phyloP scores from a whole-genome alignment of 805 yeast species.

The Myxozyma neotropica region DNA sequence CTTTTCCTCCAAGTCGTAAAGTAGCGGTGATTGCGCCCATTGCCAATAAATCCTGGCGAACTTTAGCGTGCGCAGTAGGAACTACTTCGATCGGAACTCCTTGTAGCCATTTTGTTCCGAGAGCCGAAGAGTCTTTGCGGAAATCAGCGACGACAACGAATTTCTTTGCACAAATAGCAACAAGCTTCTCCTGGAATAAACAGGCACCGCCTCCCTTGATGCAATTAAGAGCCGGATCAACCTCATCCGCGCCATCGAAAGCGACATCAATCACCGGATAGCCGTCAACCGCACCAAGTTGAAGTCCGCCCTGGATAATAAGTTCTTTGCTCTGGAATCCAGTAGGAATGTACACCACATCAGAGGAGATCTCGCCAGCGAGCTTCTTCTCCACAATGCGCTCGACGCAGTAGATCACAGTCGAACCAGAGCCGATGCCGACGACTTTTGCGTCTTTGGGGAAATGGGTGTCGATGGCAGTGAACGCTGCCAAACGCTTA shows the following conservation, averaged over 20 bases:
- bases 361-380: conserved; percentile 42
- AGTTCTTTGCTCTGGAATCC: conserved; percentile 93
- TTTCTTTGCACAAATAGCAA: conserved; percentile 73
- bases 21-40: conserved; percentile 66
- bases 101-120: conserved; percentile 82
- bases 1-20: conserved; percentile 82
- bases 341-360: conserved; percentile 85
- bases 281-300: conserved; percentile 79
- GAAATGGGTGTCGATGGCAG: conserved; percentile 87
- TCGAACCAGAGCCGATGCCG: conserved; percentile 96
- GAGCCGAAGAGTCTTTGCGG: conserved; percentile 71
- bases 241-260: conserved; percentile 98
- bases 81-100: conserved; percentile 97
- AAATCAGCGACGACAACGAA: conserved; percentile 91
- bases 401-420: conserved; percentile 97
- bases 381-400: conserved; percentile 69
- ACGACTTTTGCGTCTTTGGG: conserved; percentile 68
- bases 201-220: conserved; percentile 99
- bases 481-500: conserved; percentile 86
- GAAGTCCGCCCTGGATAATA: conserved; percentile 77
- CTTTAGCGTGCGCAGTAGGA: conserved; percentile 82
- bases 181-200: conserved; percentile 91
- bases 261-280: conserved; percentile 80
- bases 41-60: conserved; percentile 59
- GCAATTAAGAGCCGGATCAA: conserved; percentile 75